These are phyloP conservation scores for Cephaloascus albidus DNA, from an alignment of 805 yeast genomes.

Conservation along the genomic window DNA sequence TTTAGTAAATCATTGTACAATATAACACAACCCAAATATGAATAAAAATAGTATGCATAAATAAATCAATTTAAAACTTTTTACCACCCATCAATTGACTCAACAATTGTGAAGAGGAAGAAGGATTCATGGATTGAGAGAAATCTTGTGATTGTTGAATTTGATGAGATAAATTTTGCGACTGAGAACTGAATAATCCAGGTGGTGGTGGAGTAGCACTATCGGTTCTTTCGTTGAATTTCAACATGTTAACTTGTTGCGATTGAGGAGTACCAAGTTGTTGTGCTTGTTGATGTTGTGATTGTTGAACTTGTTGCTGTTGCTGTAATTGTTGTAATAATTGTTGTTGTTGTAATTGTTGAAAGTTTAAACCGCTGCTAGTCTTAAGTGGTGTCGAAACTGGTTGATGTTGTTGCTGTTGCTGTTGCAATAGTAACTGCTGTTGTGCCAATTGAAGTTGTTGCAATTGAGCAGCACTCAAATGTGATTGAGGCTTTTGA, in stretches of 20 bases:
- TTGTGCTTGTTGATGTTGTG: conserved; percentile 6
- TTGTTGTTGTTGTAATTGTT: conserved; percentile 12
- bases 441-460: conserved; percentile 6
- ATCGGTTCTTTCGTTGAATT: conserved; percentile 21
- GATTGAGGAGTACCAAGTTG: conserved; percentile 11
- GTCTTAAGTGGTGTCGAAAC: neutral
- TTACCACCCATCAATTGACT: conserved; percentile 82
- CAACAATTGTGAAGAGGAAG: conserved; percentile 70
- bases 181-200: conserved; percentile 39
- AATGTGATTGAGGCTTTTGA: conserved; percentile 16
- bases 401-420: neutral
- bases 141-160: conserved; percentile 7
- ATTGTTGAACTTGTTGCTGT: conserved; percentile 19
- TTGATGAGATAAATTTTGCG: conserved; percentile 8
- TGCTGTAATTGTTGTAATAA: conserved; percentile 19
- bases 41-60: neutral
- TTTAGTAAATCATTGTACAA: too few relatives aligned
- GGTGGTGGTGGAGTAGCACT: conserved; percentile 67
- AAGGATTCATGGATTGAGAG: conserved; percentile 12
- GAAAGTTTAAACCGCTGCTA: conserved; percentile 1
- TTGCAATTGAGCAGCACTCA: conserved; percentile 21
- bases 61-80: conserved; percentile 11
- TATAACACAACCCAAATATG: too few relatives aligned
- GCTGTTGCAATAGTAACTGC: neutral
- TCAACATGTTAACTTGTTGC: conserved; percentile 19